Evolutionary conservation across 164 flowering plant genomes (phyloP).

Genomic region (Nelumbo lutea): DNA sequence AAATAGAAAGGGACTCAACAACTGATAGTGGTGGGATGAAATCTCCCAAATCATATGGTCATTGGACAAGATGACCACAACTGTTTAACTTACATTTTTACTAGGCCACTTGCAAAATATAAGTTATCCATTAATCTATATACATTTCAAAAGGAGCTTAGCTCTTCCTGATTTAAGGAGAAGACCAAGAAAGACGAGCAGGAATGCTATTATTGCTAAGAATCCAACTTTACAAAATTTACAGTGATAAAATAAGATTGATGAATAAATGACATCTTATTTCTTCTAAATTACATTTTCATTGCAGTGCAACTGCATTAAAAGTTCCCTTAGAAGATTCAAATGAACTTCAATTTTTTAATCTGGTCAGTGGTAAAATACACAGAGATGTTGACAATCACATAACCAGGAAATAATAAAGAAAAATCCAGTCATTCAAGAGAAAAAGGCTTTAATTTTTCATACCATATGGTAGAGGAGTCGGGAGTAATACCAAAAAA

Average conservation of each 20-base stretch:
- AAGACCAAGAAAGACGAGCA: not conserved
- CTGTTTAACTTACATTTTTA: not conserved
- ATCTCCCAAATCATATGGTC: not conserved
- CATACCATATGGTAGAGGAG: conserved; percentile 99
- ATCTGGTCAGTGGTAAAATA: no score
- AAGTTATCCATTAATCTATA: not conserved
- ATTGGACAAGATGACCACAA: not conserved
- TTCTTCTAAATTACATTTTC: not conserved
- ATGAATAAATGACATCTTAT: not conserved
- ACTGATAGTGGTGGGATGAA: not conserved
- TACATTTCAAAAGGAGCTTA: not conserved
- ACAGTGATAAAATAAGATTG: not conserved
- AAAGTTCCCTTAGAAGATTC: not conserved
- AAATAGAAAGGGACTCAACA: not conserved
- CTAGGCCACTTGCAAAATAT: not conserved
- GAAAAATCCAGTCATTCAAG: not conserved
- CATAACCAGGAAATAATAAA: not conserved
- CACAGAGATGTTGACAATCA: not conserved
- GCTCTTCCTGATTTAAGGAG: not conserved
- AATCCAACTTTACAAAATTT: not conserved
- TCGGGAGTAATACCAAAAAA: conserved; percentile 97
- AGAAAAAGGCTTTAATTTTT: conserved; percentile 3
- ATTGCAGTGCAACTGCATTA: not conserved
- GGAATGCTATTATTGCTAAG: not conserved
- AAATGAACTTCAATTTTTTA: no score